Base-by-base conservation (phyloP, 2,329 filamentous ascomycete genomes). In the Fusarium azukiicola region DNA sequence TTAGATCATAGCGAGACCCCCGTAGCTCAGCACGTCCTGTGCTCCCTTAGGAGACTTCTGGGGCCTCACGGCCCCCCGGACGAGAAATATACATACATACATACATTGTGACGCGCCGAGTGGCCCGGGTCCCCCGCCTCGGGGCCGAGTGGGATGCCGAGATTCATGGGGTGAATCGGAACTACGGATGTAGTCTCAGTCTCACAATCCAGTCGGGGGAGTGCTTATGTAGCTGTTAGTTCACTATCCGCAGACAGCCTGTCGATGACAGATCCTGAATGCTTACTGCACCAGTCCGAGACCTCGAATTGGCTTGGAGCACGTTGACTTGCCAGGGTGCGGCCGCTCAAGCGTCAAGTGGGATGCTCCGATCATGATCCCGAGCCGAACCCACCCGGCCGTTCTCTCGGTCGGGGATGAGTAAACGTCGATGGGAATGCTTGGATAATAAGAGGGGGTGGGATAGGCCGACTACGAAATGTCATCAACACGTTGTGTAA, bases 381-480 rank as follows among this genome's bases (percentile, higher is more conserved):
- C 23, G 14, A 58, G n/a, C 40, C 36, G 52, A 69, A 21, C 36
- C 67, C 67, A 42, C 49, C 40, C 58, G 58, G 17, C 50, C 27
- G 27, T 69, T 12, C 27, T 23, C 50, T 64, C 44, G 44, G 61
- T 64, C 44, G 16, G 40, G 61, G 61, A 64, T 64, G 61, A 69
- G 46, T 58, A 56, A 44, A 56, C 38, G 49, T 42, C 27, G 50
- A 69, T 69, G 67, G 40, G 40, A 69, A 27, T 56, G 49, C 67
- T 58, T 42, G 67, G 49, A 69, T 69, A 64, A 64, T 56, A 27
- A 56, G 49, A 58, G 49, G 49, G 67, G 50, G 67, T 69, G 67
- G 67, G 67, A 69, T 69, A 56, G 67, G 50, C 67, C 67, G 67
- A 69, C 58, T n/a, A 58, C 52, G 67, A 69, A 69, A 69, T 56